Percentiles rank a stretch among this genome's conserved stretches.
phyloP scores from a whole-genome alignment of 139 green algal species.

The Tetradesmus obliquus region DNA sequence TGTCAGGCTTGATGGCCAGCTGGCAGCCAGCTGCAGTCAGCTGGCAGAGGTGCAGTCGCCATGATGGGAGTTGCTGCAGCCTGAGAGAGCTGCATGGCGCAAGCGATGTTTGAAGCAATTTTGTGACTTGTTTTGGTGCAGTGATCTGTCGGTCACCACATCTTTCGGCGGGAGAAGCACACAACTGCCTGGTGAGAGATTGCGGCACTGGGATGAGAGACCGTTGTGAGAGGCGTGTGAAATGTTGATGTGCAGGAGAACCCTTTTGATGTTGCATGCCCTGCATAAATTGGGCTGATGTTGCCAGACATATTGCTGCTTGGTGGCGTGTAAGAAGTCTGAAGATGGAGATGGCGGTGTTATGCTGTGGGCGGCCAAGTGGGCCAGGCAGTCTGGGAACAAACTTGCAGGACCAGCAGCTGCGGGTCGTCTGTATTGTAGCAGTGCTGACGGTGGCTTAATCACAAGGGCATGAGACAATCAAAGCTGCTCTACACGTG shows the following conservation, averaged over 20 bases:
- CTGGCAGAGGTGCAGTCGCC: neutral
- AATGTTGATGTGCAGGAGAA: neutral
- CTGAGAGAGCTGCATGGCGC: neutral
- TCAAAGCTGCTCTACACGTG: too few species aligned
- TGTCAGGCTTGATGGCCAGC: neutral
- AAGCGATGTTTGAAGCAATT: neutral
- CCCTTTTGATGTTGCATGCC: neutral
- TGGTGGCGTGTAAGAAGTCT: neutral
- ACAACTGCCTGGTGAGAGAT: neutral
- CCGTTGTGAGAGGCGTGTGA: neutral
- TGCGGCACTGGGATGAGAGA: neutral
- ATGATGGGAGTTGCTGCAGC: neutral
- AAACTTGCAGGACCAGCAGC: too few species aligned
- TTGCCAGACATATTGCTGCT: neutral
- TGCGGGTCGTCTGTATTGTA: too few species aligned
- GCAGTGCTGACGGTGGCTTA: too few species aligned
- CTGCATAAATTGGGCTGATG: neutral
- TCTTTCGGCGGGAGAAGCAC: neutral
- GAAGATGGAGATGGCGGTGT: neutral
- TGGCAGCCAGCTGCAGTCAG: neutral
- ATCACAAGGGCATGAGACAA: too few species aligned
- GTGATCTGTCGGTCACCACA: neutral
- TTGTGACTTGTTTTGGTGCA: neutral
- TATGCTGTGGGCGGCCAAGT: neutral
- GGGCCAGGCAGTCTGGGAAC: too few species aligned